phyloP scores from a whole-genome alignment of 1,284 basidiomycete species.

The Austropuccinia psidii region DNA sequence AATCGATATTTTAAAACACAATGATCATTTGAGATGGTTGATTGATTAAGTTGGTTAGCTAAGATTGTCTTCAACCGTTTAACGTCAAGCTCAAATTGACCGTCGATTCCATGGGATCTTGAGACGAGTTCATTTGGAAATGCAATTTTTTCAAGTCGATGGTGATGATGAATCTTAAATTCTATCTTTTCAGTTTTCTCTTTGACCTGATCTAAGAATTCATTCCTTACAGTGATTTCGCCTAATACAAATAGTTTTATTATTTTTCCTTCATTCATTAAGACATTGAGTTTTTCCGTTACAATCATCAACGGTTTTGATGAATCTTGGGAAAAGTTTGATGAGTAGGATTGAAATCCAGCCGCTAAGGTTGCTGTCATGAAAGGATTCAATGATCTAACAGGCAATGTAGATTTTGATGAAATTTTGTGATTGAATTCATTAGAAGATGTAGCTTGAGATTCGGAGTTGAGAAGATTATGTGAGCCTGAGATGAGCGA shows the following conservation, averaged over 20 bases:
- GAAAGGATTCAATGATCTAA: no score
- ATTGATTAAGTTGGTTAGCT: not conserved
- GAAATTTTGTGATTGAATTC: no score
- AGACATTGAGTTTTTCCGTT: constrained; percentile 19
- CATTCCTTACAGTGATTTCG: not conserved
- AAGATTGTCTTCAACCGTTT: not conserved
- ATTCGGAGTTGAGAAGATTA: no score
- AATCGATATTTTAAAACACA: constrained; percentile 28
- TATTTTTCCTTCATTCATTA: constrained; percentile 16
- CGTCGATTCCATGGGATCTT: not conserved
- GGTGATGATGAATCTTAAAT: not conserved
- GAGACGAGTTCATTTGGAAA: not conserved
- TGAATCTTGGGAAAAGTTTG: no score
- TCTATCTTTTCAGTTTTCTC: not conserved
- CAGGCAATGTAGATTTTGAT: no score
- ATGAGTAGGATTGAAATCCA: no score
- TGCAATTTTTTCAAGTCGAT: constrained; percentile 15
- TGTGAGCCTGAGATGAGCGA: no score
- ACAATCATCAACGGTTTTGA: not conserved
- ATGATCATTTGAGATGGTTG: not conserved
- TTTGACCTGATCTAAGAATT: not conserved
- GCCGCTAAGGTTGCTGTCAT: no score
- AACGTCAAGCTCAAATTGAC: not conserved
- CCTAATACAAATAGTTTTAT: constrained; percentile 14
- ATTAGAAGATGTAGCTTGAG: no score